These are phyloP conservation scores for Hibiscus syriacus DNA, from an alignment of 345 rosid genomes.

Conservation along the genomic window DNA sequence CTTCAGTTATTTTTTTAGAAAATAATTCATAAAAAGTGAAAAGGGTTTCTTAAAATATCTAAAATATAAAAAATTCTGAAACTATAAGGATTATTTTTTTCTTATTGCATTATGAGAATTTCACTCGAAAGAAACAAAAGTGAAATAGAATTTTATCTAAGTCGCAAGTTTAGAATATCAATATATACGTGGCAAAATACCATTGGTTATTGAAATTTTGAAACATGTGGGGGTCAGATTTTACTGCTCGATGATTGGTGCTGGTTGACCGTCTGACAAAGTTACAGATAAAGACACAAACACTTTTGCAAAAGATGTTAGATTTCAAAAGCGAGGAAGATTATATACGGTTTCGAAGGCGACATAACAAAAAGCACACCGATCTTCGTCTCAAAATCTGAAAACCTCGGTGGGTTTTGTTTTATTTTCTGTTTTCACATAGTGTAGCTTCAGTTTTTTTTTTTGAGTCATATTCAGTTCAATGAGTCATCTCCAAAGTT, in stretches of 20 bases:
- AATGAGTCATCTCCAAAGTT: constrained; percentile 1
- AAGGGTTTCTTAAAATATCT: too few species aligned
- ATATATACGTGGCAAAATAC: background rate
- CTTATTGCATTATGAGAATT: too few species aligned
- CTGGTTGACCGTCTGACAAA: constrained; percentile 10
- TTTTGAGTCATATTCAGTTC: background rate
- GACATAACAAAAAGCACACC: background rate
- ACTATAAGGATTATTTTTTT: too few species aligned
- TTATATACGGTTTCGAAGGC: constrained; percentile 8
- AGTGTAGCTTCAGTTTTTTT: background rate
- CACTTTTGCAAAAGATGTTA: background rate
- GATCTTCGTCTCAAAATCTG: background rate
- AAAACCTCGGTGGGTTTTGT: background rate
- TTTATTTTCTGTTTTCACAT: background rate
- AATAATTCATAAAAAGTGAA: too few species aligned
- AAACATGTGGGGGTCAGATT: background rate
- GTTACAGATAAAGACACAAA: background rate
- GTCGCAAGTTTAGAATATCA: background rate
- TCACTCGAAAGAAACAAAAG: background rate
- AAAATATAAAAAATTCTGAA: too few species aligned
- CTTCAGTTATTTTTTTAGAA: too few species aligned
- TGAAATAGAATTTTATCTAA: background rate
- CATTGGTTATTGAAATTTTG: background rate
- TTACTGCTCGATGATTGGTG: constrained; percentile 6
- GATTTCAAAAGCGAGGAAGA: constrained; percentile 5